Base-by-base conservation (phyloP, 2,329 filamentous ascomycete species). In the Fusarium udum region DNA sequence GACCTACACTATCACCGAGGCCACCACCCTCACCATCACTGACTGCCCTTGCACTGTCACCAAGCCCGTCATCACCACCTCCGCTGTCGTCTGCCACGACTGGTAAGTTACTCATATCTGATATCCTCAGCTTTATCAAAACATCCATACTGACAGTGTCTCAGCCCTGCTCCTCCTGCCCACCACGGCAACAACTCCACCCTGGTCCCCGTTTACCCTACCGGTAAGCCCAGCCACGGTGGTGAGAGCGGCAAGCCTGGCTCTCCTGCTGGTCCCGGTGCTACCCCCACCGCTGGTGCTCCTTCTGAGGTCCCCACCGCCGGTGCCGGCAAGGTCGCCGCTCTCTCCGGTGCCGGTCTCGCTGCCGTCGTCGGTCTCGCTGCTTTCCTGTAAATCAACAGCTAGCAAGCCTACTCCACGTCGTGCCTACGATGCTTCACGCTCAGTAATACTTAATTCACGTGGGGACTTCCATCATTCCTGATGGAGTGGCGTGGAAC, bases 31-130 rank as follows among this genome's bases (percentile, higher is more conserved):
- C 82, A 93, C 91, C 85, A 89, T 93, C 87, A 89, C 89, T 78
- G 86, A 92, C 87, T 92, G 91, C 88, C 89, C 91, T 77, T 92
- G 90, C 90, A 93, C 89, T 80, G 79, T 90, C 83, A 87, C 85
- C 84, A 88, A 87, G 85, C 88, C 89, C 61, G 84, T 90, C 77
- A 83, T 83, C 80, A 86, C 84, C 81, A 84, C 85, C 80, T 84
- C 85, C 71, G 81, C 83, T 51, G 87, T 89, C 51, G 77, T 83
- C 81, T 90, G 88, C 88, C 78, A 84, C 80, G 84, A 83, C 83
- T 89, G 87, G 86, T 88, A 84, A 79, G 84, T 67, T 56, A 6
- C 31, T 10, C 4, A 12, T n/a, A 58, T n/a, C 32, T 28, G 43
- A 32, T 26, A 8, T 55, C 26, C 45, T 74, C 45, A 64, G 59